Base-by-base conservation (phyloP, 2,329 filamentous ascomycete species). In the Didymellaceae sp. region DNA sequence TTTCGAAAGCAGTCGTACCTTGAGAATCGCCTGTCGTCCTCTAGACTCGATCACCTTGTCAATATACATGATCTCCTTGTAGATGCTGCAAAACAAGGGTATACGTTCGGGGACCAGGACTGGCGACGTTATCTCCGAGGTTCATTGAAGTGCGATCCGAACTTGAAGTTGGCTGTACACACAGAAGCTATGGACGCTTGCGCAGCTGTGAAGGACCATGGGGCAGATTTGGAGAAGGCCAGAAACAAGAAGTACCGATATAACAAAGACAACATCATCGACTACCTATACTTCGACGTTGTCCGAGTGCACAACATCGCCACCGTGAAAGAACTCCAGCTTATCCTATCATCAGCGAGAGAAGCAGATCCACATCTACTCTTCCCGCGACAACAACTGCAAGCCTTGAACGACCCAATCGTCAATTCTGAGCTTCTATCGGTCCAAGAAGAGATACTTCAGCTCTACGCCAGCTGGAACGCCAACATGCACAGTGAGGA, bases 1-100 rank as follows among this genome's bases (percentile, higher is more conserved):
- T 87, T 88, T 53, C 85, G 89, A 41, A 77, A 73, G 4, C 70
- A 86, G 0, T 84, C 82, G 25, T 91, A 91, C 53, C 14, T 24
- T 1, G 64, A 74, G 20, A 72, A 73, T 17, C 40, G 47, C 1
- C 59, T 76, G 2, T 50, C 54, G 20, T 66, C 55, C 24, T 35
- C 11, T 18, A 25, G 8, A 1, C 45, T 74, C 1, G 55, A 70
- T 13, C 24, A 39, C 6, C 45, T 78, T 0, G 70, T 65, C 24
- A 70, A 75, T 31, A 57, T 79, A 6, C 77, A 80, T 43, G 77
- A 80, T 40, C 66, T 75, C 2, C 61, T 80, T 8, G 75, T 80
- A 2, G 78, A 80, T 46, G 73, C 73, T 1, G 54, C 73, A 4
- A 76, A 79, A 10, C 77, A 80, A 10, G 77, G 75, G 0, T 79